phyloP scores from a whole-genome alignment of 225 moss, liverwort and hornwort species.

The Bryum argenteum region DNA sequence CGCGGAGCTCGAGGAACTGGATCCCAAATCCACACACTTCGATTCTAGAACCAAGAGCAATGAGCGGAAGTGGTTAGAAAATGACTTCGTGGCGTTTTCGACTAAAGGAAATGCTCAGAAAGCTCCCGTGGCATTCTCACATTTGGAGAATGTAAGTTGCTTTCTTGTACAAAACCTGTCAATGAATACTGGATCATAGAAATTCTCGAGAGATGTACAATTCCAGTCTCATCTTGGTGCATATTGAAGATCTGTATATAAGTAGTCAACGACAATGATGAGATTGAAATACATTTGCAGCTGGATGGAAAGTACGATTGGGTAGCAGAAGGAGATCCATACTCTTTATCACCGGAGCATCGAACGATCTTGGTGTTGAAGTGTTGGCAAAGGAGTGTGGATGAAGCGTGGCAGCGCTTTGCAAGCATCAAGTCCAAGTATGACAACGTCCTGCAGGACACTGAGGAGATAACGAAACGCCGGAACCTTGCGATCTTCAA shows the following conservation, averaged over 20 bases:
- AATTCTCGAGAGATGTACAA: neutral
- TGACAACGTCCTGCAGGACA: slow-evolving; percentile 33
- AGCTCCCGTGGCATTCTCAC: neutral
- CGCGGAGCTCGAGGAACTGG: slow-evolving; percentile 20
- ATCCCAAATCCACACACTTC: neutral
- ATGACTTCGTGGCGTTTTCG: slow-evolving; percentile 27
- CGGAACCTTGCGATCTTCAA: slow-evolving; percentile 33
- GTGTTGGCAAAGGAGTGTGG: slow-evolving; percentile 35
- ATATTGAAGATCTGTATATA: neutral
- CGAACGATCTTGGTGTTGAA: slow-evolving; percentile 32
- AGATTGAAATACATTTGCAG: slow-evolving; percentile 13
- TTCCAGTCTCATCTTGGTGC: neutral
- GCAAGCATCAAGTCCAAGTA: slow-evolving; percentile 37
- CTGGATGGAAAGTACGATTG: slow-evolving; percentile 29
- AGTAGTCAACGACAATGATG: neutral
- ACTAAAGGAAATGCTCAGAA: neutral
- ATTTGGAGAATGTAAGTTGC: slow-evolving; percentile 29
- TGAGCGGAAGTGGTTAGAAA: slow-evolving; percentile 16
- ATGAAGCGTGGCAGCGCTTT: slow-evolving; percentile 19
- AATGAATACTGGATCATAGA: neutral
- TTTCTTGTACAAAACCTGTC: neutral
- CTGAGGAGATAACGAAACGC: slow-evolving; percentile 30
- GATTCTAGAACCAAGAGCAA: neutral
- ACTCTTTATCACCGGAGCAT: slow-evolving; percentile 24
- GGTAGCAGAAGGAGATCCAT: slow-evolving; percentile 29